A percentile compares a stretch with the other conserved stretches of the same genome.
phyloP scores from a whole-genome alignment of 805 yeast genomes.

The Cyberlindnera veronae region DNA sequence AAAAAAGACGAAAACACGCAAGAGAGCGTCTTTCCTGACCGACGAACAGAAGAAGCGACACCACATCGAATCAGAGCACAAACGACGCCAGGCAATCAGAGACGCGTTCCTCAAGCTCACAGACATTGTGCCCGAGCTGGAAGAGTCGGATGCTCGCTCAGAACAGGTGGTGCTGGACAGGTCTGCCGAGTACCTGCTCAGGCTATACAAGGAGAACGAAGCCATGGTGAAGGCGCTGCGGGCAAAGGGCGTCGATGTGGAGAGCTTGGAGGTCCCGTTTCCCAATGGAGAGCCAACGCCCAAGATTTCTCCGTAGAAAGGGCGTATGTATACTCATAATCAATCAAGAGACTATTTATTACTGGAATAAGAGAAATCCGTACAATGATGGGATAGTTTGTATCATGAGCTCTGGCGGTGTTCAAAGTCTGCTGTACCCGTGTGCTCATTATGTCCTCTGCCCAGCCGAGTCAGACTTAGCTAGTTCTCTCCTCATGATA shows the following conservation, averaged over 20 bases:
- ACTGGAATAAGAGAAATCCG: no score
- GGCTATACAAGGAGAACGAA: conserved; percentile 48
- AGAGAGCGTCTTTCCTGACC: conserved; percentile 24
- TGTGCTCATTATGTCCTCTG: no score
- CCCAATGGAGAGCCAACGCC: conserved; percentile 16
- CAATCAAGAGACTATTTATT: no score
- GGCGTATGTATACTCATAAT: no score
- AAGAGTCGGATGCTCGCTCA: conserved; percentile 69
- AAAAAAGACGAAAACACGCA: conserved; percentile 12
- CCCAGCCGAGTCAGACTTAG: no score
- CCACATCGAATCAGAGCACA: conserved; percentile 83
- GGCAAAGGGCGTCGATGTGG: conserved; percentile 28
- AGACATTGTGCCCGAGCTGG: conserved; percentile 67
- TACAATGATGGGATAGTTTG: no score
- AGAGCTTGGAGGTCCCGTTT: conserved; percentile 7
- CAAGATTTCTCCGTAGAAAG: no score
- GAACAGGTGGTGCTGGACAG: conserved; percentile 74
- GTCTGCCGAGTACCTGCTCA: conserved; percentile 51
- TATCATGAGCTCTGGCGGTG: no score
- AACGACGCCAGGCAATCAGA: conserved; percentile 80
- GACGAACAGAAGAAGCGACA: conserved; percentile 51
- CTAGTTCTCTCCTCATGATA: no score
- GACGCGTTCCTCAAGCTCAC: conserved; percentile 78
- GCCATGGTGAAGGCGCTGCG: conserved; percentile 40
- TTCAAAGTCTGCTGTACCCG: no score